Base-by-base conservation (phyloP, 495 filamentous ascomycete genomes). In the Talaromyces ruber region DNA sequence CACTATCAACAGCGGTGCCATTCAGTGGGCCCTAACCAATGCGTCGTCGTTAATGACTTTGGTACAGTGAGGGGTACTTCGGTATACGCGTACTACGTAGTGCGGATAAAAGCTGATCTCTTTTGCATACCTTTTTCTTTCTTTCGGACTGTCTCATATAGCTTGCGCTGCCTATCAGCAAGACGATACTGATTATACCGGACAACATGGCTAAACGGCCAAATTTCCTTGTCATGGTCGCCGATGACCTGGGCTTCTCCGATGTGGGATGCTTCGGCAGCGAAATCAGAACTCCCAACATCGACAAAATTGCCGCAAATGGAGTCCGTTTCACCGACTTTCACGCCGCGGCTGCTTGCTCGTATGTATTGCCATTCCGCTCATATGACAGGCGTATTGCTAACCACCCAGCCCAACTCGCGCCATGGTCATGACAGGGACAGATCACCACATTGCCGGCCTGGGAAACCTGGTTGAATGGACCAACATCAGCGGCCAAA, bases 371-470 rank as follows among this genome's bases (percentile, higher is more conserved):
- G 21, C 11, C n/a, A 8, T 51, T 51, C 7, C 47, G 9, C n/a
- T n/a, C n/a, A 39, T 39, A 1, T 16, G 34, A 39, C 11, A 37
- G 6, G 4, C 45, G 45, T 6, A 7, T 8, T 22, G 45, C n/a
- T 51, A 25, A 21, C 2, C 24, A 51, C 6, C 22, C 34, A 39
- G 34, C 4, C 73, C 73, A 1, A 76, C 73, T 11, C 65, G 73
- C 9, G 67, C 73, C 5, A 76, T 76, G 73, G 72, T 84, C 18
- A 66, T 83, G 65, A 78, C 75, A 4, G 81, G 81, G 1, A 84
- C 82, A 4, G 83, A 83, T 58, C 74, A 81, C 54, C 82, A 83
- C 64, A 43, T 70, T 6, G 68, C 59, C 51, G 68, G 66, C 24
- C 32, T 70, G n/a, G 68, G 65, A 2, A 77, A 80, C 54, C 43